Evolutionary conservation across 2,329 filamentous ascomycete species (phyloP).

Genomic region (Pyrenophora graminea): DNA sequence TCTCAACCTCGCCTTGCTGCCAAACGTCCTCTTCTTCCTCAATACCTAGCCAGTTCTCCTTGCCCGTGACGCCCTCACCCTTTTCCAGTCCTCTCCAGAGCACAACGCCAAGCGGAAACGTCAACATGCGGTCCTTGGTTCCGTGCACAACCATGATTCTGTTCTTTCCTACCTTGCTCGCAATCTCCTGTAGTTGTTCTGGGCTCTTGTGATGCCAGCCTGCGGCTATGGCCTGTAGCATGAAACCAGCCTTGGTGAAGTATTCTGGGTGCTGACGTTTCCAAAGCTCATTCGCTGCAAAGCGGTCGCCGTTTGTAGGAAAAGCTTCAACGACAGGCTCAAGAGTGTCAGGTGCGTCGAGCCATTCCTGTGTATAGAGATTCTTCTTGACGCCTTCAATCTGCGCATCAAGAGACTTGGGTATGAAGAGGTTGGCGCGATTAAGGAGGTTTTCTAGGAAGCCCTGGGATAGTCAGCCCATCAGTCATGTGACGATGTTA

Average conservation of each 20-base stretch:
- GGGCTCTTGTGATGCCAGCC: slow-evolving; percentile 78
- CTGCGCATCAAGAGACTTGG: slow-evolving; percentile 70
- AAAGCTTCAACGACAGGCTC: slow-evolving; percentile 58
- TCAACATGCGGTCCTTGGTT: slow-evolving; percentile 76
- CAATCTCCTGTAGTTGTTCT: slow-evolving; percentile 67
- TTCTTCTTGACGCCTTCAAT: slow-evolving; percentile 67
- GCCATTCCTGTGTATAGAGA: slow-evolving; percentile 69
- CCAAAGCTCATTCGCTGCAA: slow-evolving; percentile 75
- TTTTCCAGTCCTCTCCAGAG: slow-evolving; percentile 70
- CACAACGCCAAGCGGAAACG: slow-evolving; percentile 68
- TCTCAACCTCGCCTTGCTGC: slow-evolving; percentile 53
- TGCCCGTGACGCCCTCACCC: slow-evolving; percentile 43
- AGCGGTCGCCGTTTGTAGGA: slow-evolving; percentile 77
- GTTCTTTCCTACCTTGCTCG: slow-evolving; percentile 69
- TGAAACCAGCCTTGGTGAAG: slow-evolving; percentile 70
- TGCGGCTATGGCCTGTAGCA: slow-evolving; percentile 77
- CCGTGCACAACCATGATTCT: slow-evolving; percentile 81
- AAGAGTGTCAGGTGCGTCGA: slow-evolving; percentile 62
- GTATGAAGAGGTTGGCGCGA: slow-evolving; percentile 63
- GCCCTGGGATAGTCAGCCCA: slow-evolving; percentile 52
- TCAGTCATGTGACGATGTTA: neutral
- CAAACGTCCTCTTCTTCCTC: slow-evolving; percentile 43
- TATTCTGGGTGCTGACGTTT: slow-evolving; percentile 66
- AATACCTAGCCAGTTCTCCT: slow-evolving; percentile 40
- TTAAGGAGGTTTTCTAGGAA: slow-evolving; percentile 65